Percentiles rank a stretch among this genome's conserved stretches.
Evolutionary conservation across 2,329 filamentous ascomycete species (phyloP).

Genomic region (Cladophialophora chaetospira): DNA sequence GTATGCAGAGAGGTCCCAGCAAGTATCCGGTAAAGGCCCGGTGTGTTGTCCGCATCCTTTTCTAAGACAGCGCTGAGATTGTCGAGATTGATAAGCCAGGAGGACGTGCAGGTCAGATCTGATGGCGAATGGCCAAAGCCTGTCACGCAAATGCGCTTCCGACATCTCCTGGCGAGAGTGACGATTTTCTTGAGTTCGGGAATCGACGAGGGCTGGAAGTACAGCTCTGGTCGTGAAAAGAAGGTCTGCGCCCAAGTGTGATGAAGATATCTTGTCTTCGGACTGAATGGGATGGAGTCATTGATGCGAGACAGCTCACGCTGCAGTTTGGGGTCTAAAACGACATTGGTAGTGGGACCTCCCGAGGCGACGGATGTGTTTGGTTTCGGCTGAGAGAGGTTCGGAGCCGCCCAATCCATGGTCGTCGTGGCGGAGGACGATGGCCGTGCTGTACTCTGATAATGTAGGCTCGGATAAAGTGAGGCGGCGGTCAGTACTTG

Average conservation of each 20-base stretch:
- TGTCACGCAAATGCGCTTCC: slow-evolving; percentile 79
- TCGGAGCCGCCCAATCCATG: slow-evolving; percentile 32
- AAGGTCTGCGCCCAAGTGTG: slow-evolving; percentile 95
- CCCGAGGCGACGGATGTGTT: slow-evolving; percentile 14
- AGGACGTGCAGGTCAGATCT: slow-evolving; percentile 86
- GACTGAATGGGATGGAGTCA: slow-evolving; percentile 73
- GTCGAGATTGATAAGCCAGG: slow-evolving; percentile 94
- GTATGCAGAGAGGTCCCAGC: slow-evolving; percentile 82
- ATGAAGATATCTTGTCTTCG: slow-evolving; percentile 71
- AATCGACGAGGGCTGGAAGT: slow-evolving; percentile 78
- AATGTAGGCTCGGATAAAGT: no score
- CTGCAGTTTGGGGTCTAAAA: slow-evolving; percentile 50
- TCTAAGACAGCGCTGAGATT: slow-evolving; percentile 69
- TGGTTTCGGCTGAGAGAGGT: slow-evolving; percentile 25
- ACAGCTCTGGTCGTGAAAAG: slow-evolving; percentile 84
- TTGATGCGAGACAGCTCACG: slow-evolving; percentile 62
- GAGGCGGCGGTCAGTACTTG: neutral
- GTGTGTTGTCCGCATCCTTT: slow-evolving; percentile 63
- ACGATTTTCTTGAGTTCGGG: slow-evolving; percentile 82
- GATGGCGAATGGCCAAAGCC: slow-evolving; percentile 92
- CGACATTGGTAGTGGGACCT: slow-evolving; percentile 21
- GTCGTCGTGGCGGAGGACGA: neutral
- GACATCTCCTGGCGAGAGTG: slow-evolving; percentile 75
- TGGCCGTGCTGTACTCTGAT: neutral
- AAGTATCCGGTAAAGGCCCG: slow-evolving; percentile 72